Base-by-base conservation (phyloP, 805 yeast species). In the Starmerella cellae region DNA sequence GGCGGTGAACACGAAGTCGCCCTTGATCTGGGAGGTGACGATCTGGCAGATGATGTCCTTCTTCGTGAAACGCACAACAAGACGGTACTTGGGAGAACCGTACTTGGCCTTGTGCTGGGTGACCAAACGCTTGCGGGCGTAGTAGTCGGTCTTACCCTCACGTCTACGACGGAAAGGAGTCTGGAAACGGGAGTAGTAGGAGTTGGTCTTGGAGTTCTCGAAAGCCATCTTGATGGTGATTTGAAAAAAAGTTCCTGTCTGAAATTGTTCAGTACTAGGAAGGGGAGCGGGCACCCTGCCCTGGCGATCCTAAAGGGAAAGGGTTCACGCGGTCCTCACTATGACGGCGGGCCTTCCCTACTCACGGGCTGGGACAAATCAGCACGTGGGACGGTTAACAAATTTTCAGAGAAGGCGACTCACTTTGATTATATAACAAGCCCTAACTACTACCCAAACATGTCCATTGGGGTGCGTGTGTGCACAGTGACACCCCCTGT, bases 131-230 rank as follows among this genome's bases (percentile, higher is more conserved):
- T 91, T 91, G 80, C 98, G 87, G 71, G 91, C 95, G 79, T 87
- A 91, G 94, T 87, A 91, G 71, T 91, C 98, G 67, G 98, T 91
- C 79, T 91, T 91, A 75, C 98, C 98, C 75, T 91, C 96, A 70
- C 94, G 83, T 82, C 98, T 83, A 79, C 98, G 87, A 73, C 98
- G 85, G 95, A 87, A 91, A 58, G 97, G 96, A 69, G 98, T 91
- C 77, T 91, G 98, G 94, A 78, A 91, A 71, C 98, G 87, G 66
- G 96, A 85, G 77, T 77, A 83, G 88, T 91, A 91, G 59, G 96
- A 88, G 64, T 94, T 78, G 66, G 75, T 71, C 79, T 85, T 84
- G 58, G 70, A 62, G 64, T 73, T 75, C 62, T 69, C 69, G 84
- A 83, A 83, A 62, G 75, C 74, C 94, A 83, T 83, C 69, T n/a